Percentiles rank a stretch among this genome's conserved stretches.
These are phyloP conservation scores for Colletotrichum abscissum DNA, from an alignment of 2,329 filamentous ascomycete genomes.

Conservation along the genomic window DNA sequence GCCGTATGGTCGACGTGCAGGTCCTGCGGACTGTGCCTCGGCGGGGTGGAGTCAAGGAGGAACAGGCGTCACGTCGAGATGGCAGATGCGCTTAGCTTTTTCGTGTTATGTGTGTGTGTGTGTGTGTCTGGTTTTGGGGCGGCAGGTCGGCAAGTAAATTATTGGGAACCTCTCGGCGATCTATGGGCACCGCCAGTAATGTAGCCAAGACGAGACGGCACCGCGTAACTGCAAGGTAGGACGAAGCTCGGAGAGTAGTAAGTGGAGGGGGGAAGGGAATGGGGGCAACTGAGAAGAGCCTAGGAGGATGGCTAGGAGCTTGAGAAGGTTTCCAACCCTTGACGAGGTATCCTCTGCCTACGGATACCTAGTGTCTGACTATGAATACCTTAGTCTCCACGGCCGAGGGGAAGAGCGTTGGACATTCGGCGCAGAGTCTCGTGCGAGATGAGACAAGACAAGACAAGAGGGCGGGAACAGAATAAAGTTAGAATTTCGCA, in stretches of 20 bases:
- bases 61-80: constrained; percentile 14
- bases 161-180: not conserved
- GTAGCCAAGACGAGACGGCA: constrained; percentile 6
- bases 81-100: constrained; percentile 25
- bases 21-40: constrained; percentile 18
- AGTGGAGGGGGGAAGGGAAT: not conserved
- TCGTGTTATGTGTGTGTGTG: no score
- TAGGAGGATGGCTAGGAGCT: not conserved
- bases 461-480: constrained; percentile 13
- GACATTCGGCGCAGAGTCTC: constrained; percentile 11
- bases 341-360: not conserved
- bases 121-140: not conserved
- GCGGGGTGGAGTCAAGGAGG: constrained; percentile 17
- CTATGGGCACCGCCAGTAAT: not conserved
- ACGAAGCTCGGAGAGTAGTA: not conserved
- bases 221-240: not conserved
- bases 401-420: not conserved
- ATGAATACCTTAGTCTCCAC: not conserved
- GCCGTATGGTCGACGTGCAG: constrained; percentile 31
- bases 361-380: not conserved
- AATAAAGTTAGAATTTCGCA: constrained; percentile 25
- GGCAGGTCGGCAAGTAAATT: constrained; percentile 17
- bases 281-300: not conserved
- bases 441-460: constrained; percentile 14
- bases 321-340: not conserved